Evolutionary conservation across 2,329 filamentous ascomycete species (phyloP), one percentile per base, ranked within the genome.

Genomic region (Penicillium sclerotiorum): DNA sequence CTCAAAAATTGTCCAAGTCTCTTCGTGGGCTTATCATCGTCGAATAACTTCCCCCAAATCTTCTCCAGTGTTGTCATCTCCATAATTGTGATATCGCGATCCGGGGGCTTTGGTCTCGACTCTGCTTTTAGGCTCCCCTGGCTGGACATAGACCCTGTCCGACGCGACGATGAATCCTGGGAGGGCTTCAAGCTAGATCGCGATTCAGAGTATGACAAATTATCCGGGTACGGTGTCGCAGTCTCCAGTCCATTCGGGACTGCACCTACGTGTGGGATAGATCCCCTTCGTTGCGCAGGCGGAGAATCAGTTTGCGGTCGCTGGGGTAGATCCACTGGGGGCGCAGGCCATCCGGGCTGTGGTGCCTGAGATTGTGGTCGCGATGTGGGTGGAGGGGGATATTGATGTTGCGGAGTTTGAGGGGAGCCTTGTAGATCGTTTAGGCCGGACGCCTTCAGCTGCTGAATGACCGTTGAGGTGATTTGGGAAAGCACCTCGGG

Each of bases 21-120:
- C 40, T 77, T 70, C 0, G 89, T 92, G 1, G 88, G 83, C 48
- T 80, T 78, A 0, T 86, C 87, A 22, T 84, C 77, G 2, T 77
- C 84, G 64, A 95, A 95, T 2, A 95, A 69, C 8, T 77, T 77
- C 5, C 89, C 87, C 90, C 90, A 95, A 64, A 86, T 85, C 64
- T 81, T 82, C 65, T 92, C 88, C 22, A 88, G 69, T 1, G 81
- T 80, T 1, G 81, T 85, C 53, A 79, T 66, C 51, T 84, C 81
- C 25, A 70, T 69, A 11, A 66, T 64, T 0, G 73, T 76, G 18
- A 69, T 65, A 36, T 72, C 65, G 22, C 73, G 67, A 13, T 64
- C 62, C 8, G 71, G 69, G 11, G 65, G 65, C 47, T 64, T 72
- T 2, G 73, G 73, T 15, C 74, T 64, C 21, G 55, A 37, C 8